These are phyloP conservation scores for Mariannaea elegans DNA, from an alignment of 2,329 filamentous ascomycete species.

Conservation along the genomic window DNA sequence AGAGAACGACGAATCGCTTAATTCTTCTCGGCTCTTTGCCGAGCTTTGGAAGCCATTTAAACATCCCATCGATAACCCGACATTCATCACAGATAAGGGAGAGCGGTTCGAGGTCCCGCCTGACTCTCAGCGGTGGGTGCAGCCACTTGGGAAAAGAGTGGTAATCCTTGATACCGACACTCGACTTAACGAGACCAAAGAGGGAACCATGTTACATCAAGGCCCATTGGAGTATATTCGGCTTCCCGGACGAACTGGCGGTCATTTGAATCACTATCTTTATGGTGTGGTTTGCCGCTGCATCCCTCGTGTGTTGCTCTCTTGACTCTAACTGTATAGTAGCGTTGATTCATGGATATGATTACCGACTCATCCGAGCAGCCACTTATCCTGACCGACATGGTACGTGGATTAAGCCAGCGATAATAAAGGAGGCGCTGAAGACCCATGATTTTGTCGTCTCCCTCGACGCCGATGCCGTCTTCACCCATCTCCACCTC, in stretches of 20 bases:
- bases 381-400: neutral
- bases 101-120: neutral
- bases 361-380: slow-evolving; percentile 10
- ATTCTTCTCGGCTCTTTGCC: neutral
- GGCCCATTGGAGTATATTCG: slow-evolving; percentile 44
- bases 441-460: slow-evolving; percentile 10
- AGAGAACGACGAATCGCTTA: neutral
- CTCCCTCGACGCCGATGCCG: slow-evolving; percentile 9
- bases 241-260: slow-evolving; percentile 50
- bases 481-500: slow-evolving; percentile 10
- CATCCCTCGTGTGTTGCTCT: neutral
- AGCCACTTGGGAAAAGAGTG: slow-evolving; percentile 48
- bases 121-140: slow-evolving; percentile 39
- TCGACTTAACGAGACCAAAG: slow-evolving; percentile 45
- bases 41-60: neutral
- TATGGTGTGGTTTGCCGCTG: slow-evolving; percentile 43
- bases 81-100: neutral
- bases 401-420: slow-evolving; percentile 10
- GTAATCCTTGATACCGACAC: slow-evolving; percentile 58
- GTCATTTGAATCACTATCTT: slow-evolving; percentile 55
- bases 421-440: neutral
- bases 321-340: slow-evolving; percentile 28
- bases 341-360: slow-evolving; percentile 51
- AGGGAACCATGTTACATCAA: neutral
- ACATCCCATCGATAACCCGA: neutral